These are phyloP conservation scores for Tribonema minus DNA, from an alignment of 108 stramenopile species.

Conservation along the genomic window DNA sequence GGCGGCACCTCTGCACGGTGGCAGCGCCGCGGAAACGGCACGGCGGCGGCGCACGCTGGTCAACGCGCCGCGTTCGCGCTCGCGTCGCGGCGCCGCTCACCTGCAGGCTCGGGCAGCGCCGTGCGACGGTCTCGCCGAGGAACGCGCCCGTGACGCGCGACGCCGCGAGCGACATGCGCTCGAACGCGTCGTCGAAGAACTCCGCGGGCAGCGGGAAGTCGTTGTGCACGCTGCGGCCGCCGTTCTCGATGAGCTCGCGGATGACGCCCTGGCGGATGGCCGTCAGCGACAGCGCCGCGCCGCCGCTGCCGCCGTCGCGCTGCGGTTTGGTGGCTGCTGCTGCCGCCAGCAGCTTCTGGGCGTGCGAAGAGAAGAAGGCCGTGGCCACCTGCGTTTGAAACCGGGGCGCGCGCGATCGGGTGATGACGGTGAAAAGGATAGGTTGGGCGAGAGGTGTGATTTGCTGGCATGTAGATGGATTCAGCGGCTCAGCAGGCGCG, in stretches of 20 bases:
- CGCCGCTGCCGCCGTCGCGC: background rate
- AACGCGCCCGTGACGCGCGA: constrained; percentile 24
- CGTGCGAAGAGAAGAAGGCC: constrained; percentile 7
- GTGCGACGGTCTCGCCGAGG: constrained; percentile 20
- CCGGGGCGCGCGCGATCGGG: no score
- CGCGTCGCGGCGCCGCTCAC: constrained; percentile 12
- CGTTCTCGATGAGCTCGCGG: constrained; percentile 23
- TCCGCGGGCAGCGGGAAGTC: constrained; percentile 21
- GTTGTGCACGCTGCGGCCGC: constrained; percentile 7
- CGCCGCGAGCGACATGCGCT: background rate
- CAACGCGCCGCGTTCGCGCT: no score
- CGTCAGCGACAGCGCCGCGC: background rate
- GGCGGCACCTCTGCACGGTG: no score
- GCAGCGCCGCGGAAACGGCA: no score
- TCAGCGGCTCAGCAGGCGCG: no score
- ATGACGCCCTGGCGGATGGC: constrained; percentile 20
- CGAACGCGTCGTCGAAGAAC: constrained; percentile 29
- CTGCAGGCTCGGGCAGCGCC: constrained; percentile 26
- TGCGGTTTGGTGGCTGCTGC: background rate
- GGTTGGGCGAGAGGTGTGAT: background rate
- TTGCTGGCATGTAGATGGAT: no score
- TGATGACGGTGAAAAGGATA: no score
- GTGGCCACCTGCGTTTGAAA: constrained; percentile 1
- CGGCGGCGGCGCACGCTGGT: no score
- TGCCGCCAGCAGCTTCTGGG: background rate